These are phyloP conservation scores for Calonectria pseudoreteaudii DNA, from an alignment of 2,329 filamentous ascomycete genomes.

Conservation along the genomic window DNA sequence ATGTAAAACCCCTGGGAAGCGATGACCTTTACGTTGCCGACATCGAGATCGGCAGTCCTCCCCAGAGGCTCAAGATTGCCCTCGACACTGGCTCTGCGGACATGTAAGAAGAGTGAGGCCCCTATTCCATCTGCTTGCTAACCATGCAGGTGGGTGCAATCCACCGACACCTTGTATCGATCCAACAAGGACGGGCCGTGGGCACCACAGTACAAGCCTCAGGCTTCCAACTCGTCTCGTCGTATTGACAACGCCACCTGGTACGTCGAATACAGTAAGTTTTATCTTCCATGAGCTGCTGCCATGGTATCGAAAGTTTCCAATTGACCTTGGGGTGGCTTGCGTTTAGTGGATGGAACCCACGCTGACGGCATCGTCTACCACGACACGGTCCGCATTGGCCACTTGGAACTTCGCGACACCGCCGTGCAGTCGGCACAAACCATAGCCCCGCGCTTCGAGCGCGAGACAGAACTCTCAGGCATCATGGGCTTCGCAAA, in stretches of 20 bases:
- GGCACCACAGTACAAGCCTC: slow-evolving; percentile 57
- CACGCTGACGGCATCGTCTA: slow-evolving; percentile 62
- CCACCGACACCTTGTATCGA: slow-evolving; percentile 57
- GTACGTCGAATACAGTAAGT: slow-evolving; percentile 62
- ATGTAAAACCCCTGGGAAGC: slow-evolving; percentile 51
- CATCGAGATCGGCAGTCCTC: slow-evolving; percentile 59
- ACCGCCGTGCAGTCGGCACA: slow-evolving; percentile 63
- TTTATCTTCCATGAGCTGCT: slow-evolving; percentile 27
- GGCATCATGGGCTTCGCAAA: slow-evolving; percentile 67
- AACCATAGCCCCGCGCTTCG: slow-evolving; percentile 56
- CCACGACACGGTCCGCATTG: slow-evolving; percentile 61
- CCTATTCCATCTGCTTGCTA: background rate
- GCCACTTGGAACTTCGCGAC: slow-evolving; percentile 55
- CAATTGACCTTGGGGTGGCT: background rate
- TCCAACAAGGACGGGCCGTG: slow-evolving; percentile 49
- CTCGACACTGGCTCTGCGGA: slow-evolving; percentile 68
- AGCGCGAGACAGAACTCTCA: slow-evolving; percentile 55
- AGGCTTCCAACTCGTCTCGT: slow-evolving; percentile 57
- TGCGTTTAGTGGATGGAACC: slow-evolving; percentile 55
- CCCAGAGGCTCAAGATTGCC: slow-evolving; percentile 60
- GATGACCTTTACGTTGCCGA: slow-evolving; percentile 59
- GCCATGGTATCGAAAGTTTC: background rate
- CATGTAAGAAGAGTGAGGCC: slow-evolving; percentile 70
- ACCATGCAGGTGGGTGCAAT: slow-evolving; percentile 64
- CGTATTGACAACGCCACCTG: slow-evolving; percentile 59